A percentile compares a stretch with the other conserved stretches of the same genome.
Evolutionary conservation across 2,329 filamentous ascomycete genomes (phyloP).

Genomic region (Aspergillus sp.): DNA sequence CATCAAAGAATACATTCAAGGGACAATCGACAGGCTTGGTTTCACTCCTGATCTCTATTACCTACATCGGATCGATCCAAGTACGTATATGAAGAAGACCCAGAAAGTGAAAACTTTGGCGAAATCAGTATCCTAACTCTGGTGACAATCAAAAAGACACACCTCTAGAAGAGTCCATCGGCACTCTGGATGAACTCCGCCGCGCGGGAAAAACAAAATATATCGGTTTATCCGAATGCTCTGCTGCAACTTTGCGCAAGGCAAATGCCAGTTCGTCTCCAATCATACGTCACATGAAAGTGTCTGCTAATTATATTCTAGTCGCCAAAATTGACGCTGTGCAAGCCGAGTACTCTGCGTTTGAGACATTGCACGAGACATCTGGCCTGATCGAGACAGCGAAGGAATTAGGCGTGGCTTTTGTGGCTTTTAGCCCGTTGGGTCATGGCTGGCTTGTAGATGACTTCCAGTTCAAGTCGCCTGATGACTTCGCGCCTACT

Average conservation of each 20-base stretch:
- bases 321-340: conserved; percentile 46
- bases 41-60: conserved; percentile 46
- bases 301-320: conserved; percentile 16
- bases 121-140: not conserved
- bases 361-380: conserved; percentile 39
- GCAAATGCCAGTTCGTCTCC: conserved; percentile 31
- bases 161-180: conserved; percentile 45
- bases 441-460: conserved; percentile 47
- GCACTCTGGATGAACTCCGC: conserved; percentile 43
- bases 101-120: too few species aligned
- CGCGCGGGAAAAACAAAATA: conserved; percentile 46
- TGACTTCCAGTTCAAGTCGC: conserved; percentile 37
- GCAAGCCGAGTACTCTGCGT: conserved; percentile 44
- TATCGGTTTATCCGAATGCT: conserved; percentile 47
- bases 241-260: conserved; percentile 40
- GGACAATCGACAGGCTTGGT: conserved; percentile 46
- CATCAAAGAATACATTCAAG: conserved; percentile 47
- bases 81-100: too few species aligned
- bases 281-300: too few species aligned
- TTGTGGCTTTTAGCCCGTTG: conserved; percentile 44
- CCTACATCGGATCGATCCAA: conserved; percentile 42
- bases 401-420: conserved; percentile 39
- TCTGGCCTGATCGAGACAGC: conserved; percentile 38
- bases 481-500: conserved; percentile 42
- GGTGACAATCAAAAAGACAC: too few species aligned